Evolutionary conservation across 1,139 yeast species (phyloP), one percentile per base, ranked within the genome.

Genomic region (Magnusiomyces suaveolens): DNA sequence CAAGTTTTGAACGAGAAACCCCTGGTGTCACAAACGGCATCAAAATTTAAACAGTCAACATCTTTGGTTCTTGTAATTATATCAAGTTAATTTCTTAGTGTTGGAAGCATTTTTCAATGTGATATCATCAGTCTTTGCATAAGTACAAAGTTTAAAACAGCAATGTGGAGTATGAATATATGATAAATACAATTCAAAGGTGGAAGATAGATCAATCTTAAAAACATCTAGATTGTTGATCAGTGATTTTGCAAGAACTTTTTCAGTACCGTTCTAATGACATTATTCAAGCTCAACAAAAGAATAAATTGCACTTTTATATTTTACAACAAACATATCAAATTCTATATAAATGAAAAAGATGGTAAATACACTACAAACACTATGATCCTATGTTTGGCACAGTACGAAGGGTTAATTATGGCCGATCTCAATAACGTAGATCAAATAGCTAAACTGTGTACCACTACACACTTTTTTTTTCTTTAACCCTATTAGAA

Each of bases 231-330:
- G 98, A 69, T 98, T 98, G 56, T 92, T 88, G 64, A 92, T 90
- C 62, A 92, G 77, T 0, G 97, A 88, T 70, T 89, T 89, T 4
- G 90, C 75, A 1, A 97, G 97, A 73, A 97, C 89, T 56, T 88
- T 72, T 60, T 88, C 88, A 2, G 95, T 82, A 1, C 98, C 98
- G 47, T 92, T 98, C 73, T 92, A 98, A 78, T 97, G 90, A 97
- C 98, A 92, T 2, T 97, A 89, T 56, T 98, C 99, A 38, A 98
- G 98, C 2, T 98, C 98, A 56, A 97, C 97, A 84, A 98, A 92
- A 63, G 94, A 77, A 79, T 92, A 98, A 55, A 92, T 87, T 48
- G 92, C 96, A 48, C 92, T 97, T 71, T 88, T 92, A n/a, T 97
- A 89, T 69, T 87, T 86, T 66, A 90, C 97, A 58, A 90, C 74